Percentiles rank a stretch among this genome's conserved stretches.
These are phyloP conservation scores for Brasenia schreberi DNA, from an alignment of 164 flowering plant species.

Conservation along the genomic window DNA sequence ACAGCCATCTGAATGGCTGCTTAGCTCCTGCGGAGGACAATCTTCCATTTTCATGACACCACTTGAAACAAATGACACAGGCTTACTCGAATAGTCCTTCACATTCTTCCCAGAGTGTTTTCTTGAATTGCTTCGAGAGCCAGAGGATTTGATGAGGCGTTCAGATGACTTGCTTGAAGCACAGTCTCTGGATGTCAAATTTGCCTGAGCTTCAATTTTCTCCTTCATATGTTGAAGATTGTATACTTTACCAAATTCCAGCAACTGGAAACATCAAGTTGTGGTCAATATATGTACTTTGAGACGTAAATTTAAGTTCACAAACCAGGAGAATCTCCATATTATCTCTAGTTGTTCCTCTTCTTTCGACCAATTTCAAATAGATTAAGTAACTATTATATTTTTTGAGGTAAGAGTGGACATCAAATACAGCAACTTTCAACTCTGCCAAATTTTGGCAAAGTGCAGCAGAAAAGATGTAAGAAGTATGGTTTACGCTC, in stretches of 20 bases:
- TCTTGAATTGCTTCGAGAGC: not conserved
- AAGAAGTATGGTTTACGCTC: no score
- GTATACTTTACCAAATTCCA: constrained; percentile 38
- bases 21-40: not conserved
- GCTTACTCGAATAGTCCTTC: constrained; percentile 42
- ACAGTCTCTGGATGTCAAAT: not conserved
- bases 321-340: no score
- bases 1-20: not conserved
- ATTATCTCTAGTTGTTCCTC: no score
- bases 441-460: no score
- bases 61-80: constrained; percentile 73
- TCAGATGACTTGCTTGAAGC: not conserved
- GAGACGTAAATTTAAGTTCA: not conserved
- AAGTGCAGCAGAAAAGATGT: no score
- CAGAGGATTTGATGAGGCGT: not conserved
- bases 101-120: constrained; percentile 19
- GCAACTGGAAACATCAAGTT: constrained; percentile 36
- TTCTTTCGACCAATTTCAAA: no score
- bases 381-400: no score
- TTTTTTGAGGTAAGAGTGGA: no score
- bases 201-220: not conserved
- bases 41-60: constrained; percentile 46
- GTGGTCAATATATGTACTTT: not conserved
- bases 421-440: no score
- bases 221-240: not conserved